Evolutionary conservation across 192 early-diverging fungal species (phyloP).

Genomic region (Coemansia sp.): DNA sequence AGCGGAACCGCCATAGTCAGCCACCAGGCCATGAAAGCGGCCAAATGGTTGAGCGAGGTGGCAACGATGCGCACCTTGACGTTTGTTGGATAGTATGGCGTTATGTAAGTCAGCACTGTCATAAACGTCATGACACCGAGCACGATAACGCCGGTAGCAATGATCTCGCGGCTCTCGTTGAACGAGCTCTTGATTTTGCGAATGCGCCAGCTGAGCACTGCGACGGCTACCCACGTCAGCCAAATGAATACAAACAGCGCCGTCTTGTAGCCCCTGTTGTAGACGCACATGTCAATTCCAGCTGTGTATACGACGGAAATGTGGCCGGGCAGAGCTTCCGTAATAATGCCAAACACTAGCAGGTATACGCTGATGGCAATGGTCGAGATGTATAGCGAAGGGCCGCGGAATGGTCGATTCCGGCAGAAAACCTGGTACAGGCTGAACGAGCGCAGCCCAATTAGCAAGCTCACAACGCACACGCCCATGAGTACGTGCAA

Average conservation of each 20-base stretch:
- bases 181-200: conserved; percentile 53
- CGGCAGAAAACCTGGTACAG: background rate
- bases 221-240: conserved; percentile 30
- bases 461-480: conserved; percentile 31
- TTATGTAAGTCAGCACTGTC: conserved; percentile 36
- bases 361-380: conserved; percentile 11
- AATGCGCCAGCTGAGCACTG: conserved; percentile 38
- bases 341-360: conserved; percentile 32
- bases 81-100: conserved; percentile 20
- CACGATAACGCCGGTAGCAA: conserved; percentile 20
- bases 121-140: conserved; percentile 31
- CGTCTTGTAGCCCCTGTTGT: conserved; percentile 27
- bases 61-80: conserved; percentile 23
- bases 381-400: background rate
- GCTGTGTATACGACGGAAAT: conserved; percentile 24
- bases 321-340: conserved; percentile 7
- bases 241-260: conserved; percentile 37
- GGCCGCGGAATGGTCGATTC: background rate
- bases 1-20: conserved; percentile 36
- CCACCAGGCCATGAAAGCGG: conserved; percentile 42
- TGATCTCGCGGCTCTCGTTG: conserved; percentile 48
- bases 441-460: conserved; percentile 7
- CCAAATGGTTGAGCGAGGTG: conserved; percentile 37
- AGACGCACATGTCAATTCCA: conserved; percentile 29
- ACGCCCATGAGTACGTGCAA: conserved; percentile 36